phyloP scores from a whole-genome alignment of 78 protist genomes.

The Dictyostelium discoideum region DNA sequence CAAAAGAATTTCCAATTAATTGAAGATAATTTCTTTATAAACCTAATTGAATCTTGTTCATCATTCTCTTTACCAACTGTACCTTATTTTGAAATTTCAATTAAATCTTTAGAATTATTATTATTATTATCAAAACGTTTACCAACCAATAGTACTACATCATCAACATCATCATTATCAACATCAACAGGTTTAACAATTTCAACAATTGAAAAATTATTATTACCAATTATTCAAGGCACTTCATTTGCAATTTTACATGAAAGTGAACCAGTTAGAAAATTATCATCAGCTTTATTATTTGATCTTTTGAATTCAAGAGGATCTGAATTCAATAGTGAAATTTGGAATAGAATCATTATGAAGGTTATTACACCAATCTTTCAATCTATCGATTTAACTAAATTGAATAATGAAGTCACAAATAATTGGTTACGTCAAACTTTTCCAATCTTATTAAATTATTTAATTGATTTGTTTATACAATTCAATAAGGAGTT shows the following conservation, averaged over 20 bases:
- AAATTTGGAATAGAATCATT: slow-evolving; percentile 22
- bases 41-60: slow-evolving; percentile 68
- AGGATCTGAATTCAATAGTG: not conserved
- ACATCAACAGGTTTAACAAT: not conserved
- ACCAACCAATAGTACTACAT: too few species aligned
- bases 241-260: slow-evolving; percentile 1
- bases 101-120: not conserved
- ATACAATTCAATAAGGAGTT: not conserved
- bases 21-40: slow-evolving; percentile 81
- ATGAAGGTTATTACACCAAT: not conserved
- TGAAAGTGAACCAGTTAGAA: slow-evolving; percentile 47
- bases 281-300: slow-evolving; percentile 13
- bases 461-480: not conserved
- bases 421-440: slow-evolving; percentile 30
- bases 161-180: not conserved
- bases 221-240: slow-evolving; percentile 46
- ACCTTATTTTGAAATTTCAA: slow-evolving; percentile 6
- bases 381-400: not conserved
- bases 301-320: not conserved
- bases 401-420: not conserved
- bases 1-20: slow-evolving; percentile 28
- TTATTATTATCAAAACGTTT: not conserved
- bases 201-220: not conserved
- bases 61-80: slow-evolving; percentile 30
- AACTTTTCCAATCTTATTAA: slow-evolving; percentile 29